Conservation (phyloP, 1,284 basidiomycete species). For the Cryptococcus floricola region DNA sequence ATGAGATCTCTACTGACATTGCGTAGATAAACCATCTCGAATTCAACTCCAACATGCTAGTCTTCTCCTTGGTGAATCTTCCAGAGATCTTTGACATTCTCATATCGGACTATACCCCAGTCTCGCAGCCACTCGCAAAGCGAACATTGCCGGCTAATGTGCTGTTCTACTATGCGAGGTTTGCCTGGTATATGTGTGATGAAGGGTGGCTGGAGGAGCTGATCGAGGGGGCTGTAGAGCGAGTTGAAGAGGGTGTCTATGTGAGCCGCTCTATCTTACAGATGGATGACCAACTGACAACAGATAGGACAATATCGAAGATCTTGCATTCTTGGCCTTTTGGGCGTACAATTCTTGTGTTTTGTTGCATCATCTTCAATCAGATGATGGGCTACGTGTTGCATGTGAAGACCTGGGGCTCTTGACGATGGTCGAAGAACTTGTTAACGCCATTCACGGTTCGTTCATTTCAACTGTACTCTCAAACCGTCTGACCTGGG, state of each 20-base stretch:
- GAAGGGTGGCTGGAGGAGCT: slow-evolving; percentile 88
- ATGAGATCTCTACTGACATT: background rate
- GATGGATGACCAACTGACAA: background rate
- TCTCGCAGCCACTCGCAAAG: slow-evolving; percentile 53
- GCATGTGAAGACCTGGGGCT: slow-evolving; percentile 75
- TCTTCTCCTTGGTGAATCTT: slow-evolving; percentile 75
- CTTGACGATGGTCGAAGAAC: slow-evolving; percentile 56
- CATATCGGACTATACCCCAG: slow-evolving; percentile 64
- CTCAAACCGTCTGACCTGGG: background rate
- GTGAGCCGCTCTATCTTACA: slow-evolving; percentile 54
- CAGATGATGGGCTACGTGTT: slow-evolving; percentile 69
- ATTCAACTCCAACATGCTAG: slow-evolving; percentile 59
- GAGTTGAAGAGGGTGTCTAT: slow-evolving; percentile 87
- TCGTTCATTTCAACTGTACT: slow-evolving; percentile 18
- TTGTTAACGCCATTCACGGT: slow-evolving; percentile 93
- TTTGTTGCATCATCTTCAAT: slow-evolving; percentile 83
- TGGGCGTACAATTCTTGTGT: slow-evolving; percentile 91
- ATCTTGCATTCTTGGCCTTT: slow-evolving; percentile 80
- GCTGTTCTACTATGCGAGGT: slow-evolving; percentile 77
- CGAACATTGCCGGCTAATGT: slow-evolving; percentile 76
- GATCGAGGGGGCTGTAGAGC: slow-evolving; percentile 81
- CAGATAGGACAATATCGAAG: slow-evolving; percentile 68
- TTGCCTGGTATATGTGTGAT: slow-evolving; percentile 79
- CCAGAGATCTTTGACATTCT: slow-evolving; percentile 74
- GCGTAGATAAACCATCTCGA: slow-evolving; percentile 1